Base-by-base conservation (phyloP, 306 rosid genomes). In the Begonia fuchsioides region DNA sequence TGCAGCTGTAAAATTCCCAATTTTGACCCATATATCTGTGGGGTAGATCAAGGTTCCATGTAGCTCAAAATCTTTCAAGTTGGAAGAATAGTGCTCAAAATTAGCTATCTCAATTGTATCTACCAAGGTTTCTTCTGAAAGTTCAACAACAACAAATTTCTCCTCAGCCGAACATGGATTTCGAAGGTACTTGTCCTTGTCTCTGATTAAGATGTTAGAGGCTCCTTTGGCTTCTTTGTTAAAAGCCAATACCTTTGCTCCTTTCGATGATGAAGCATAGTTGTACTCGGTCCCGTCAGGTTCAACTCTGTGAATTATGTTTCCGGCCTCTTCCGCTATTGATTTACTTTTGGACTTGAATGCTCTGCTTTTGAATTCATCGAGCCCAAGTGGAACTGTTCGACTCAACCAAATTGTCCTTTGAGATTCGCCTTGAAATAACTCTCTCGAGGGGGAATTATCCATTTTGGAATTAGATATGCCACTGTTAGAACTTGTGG, bases 141-240 rank as follows among this genome's bases (percentile, higher is more conserved):
- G 86, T 58, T 92, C 98, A 57, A 92, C 75, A 52, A 77, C 61
- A 50, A 79, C 87, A 69, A 67, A 85, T 61, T 92, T 92, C 47
- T 64, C 92, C 68, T 81, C 95, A 8, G 65, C 79, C 53, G 98
- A 85, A 77, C 98, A 92, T 11, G 98, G 96, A 64, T 85, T 92
- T 35, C 96, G 77, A 13, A 92, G 95, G 68, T 92, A 92, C 59
- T 85, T 79, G 63, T 92, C 98, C 69, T 92, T 71, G 69, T 92
- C 94, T 56, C 68, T 75, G 62, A 73, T 78, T 59, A 92, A 75
- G 57, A 92, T 69, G 62, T 85, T 77, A 61, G 93, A 71, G 65
- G 98, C 98, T 47, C 96, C 98, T 62, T 92, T 92, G 50, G 93
- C 85, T 85, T 92, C 98, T 80, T 82, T 92, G 73, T 85, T 92